Evolutionary conservation across 768 basidiomycete species (phyloP).

Genomic region (Mycena belliarum): DNA sequence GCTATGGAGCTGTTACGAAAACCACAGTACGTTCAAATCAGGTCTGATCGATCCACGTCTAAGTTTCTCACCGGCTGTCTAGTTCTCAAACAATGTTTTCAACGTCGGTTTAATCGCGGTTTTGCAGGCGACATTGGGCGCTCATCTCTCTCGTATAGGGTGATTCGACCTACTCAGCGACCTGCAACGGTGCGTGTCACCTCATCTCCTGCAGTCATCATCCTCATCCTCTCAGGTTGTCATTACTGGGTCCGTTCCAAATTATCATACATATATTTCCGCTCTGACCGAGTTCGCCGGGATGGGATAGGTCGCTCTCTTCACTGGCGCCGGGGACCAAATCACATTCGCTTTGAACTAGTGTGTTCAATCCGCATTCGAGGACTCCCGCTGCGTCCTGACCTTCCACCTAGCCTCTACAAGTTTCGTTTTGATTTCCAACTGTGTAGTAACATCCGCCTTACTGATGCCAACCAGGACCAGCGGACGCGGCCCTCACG

Average conservation of each 20-base stretch:
- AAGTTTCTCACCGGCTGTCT: not conserved
- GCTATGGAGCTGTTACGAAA: conserved; percentile 25
- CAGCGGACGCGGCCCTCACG: conserved; percentile 27
- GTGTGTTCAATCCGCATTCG: conserved; percentile 1
- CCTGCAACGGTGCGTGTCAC: conserved; percentile 22
- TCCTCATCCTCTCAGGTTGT: no score
- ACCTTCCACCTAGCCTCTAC: conserved; percentile 2
- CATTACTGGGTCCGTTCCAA: conserved; percentile 16
- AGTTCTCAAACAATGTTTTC: conserved; percentile 28
- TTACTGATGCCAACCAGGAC: conserved; percentile 3
- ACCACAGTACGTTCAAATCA: conserved; percentile 22
- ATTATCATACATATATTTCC: not conserved
- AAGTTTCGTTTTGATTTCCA: conserved; percentile 7
- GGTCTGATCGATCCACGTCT: not conserved
- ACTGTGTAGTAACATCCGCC: not conserved
- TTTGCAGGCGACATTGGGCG: not conserved
- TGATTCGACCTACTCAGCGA: conserved; percentile 22
- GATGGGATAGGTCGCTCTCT: conserved; percentile 19
- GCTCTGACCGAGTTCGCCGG: not conserved
- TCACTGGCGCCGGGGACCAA: conserved; percentile 26
- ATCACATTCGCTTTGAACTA: conserved; percentile 29
- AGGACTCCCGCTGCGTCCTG: not conserved
- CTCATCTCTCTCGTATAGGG: not conserved
- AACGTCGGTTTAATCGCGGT: conserved; percentile 4
- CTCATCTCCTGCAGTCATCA: not conserved